Conservation (phyloP, 2,329 filamentous ascomycete genomes). For the Aspergillus fijiensis region DNA sequence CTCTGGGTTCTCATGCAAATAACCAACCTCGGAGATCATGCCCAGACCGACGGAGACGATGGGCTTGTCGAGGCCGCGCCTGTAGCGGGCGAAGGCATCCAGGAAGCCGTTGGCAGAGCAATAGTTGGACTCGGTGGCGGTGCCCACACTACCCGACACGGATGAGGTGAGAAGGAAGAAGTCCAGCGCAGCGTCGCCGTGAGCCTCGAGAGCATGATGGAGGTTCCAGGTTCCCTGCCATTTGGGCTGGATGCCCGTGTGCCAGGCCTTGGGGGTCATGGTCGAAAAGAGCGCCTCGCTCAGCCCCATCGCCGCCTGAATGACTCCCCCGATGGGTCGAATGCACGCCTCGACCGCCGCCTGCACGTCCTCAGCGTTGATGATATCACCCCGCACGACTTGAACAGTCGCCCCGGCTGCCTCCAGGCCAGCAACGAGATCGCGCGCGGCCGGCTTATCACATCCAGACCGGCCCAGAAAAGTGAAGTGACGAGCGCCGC, state of each 20-base stretch:
- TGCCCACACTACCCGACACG: not conserved
- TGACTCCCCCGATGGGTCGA: not conserved
- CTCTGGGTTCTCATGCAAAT: slow-evolving; percentile 5
- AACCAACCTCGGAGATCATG: not conserved
- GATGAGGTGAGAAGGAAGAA: slow-evolving; percentile 4
- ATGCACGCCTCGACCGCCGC: not conserved
- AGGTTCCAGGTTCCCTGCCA: slow-evolving; percentile 4
- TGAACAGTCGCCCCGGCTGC: too few species aligned
- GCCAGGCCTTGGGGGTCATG: not conserved
- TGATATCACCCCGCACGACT: not conserved
- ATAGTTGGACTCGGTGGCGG: slow-evolving; percentile 5
- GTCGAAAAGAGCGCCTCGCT: not conserved
- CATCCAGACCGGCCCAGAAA: slow-evolving; percentile 51
- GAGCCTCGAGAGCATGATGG: not conserved
- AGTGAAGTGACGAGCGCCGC: slow-evolving; percentile 25
- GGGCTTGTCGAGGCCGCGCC: not conserved
- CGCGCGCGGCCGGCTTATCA: not conserved
- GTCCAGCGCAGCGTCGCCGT: not conserved
- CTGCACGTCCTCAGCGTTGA: not conserved
- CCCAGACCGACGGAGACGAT: not conserved
- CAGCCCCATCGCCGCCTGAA: slow-evolving; percentile 1
- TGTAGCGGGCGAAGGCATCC: slow-evolving; percentile 4
- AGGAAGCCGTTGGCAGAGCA: not conserved
- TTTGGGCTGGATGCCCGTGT: not conserved
- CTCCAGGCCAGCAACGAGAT: too few species aligned